A percentile compares a stretch with the other conserved stretches of the same genome.
phyloP scores from a whole-genome alignment of 2,329 filamentous ascomycete genomes.

The Albophoma yamanashiensis region DNA sequence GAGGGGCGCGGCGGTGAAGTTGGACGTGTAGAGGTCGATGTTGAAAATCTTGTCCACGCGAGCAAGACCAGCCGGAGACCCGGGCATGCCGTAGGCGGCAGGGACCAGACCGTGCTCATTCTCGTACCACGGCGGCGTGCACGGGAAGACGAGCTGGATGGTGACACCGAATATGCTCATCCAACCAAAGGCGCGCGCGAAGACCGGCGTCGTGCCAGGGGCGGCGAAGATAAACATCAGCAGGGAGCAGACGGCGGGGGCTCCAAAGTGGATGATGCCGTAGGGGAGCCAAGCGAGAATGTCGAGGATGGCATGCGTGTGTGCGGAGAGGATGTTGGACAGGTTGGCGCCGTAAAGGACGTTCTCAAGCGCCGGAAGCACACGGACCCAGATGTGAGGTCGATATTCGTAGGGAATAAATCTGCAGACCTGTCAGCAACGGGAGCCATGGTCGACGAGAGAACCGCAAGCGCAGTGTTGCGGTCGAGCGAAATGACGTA shows the following conservation, averaged over 20 bases:
- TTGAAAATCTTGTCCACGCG: constrained; percentile 86
- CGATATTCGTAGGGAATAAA: constrained; percentile 85
- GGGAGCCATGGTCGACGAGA: background rate
- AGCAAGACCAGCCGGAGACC: constrained; percentile 79
- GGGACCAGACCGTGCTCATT: constrained; percentile 83
- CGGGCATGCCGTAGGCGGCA: constrained; percentile 83
- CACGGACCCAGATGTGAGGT: constrained; percentile 90
- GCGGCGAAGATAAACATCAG: constrained; percentile 84
- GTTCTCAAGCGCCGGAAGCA: constrained; percentile 88
- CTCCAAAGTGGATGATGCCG: constrained; percentile 81
- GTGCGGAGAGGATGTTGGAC: constrained; percentile 87
- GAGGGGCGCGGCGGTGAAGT: constrained; percentile 79
- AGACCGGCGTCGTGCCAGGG: constrained; percentile 74
- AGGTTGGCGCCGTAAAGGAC: constrained; percentile 93
- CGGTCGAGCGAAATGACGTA: constrained; percentile 38
- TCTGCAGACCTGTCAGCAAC: constrained; percentile 30
- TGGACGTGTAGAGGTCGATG: constrained; percentile 85
- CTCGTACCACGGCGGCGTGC: constrained; percentile 95
- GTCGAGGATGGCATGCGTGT: constrained; percentile 75
- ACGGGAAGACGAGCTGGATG: constrained; percentile 84
- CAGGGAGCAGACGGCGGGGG: constrained; percentile 66
- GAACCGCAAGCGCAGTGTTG: background rate
- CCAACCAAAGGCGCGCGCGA: constrained; percentile 81
- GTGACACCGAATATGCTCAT: constrained; percentile 82
- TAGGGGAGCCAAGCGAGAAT: constrained; percentile 90